Percentiles rank a stretch among this genome's conserved stretches.
Conservation (phyloP, 805 yeast species). For the Maudiozyma bulderi region DNA sequence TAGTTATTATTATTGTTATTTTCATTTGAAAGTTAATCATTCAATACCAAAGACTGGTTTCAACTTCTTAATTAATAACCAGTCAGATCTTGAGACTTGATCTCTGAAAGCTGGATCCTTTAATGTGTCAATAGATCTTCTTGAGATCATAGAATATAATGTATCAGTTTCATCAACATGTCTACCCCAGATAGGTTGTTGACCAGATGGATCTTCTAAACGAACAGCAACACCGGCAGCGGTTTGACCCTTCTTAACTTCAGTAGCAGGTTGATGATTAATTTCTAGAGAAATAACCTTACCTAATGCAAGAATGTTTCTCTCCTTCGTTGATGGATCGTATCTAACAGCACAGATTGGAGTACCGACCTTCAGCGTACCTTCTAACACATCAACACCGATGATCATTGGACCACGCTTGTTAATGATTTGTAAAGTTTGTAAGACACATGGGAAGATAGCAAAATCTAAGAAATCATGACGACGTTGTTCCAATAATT, state of each 20-base stretch:
- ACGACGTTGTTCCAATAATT: conserved; percentile 82
- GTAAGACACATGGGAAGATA: conserved; percentile 88
- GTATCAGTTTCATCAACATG: conserved; percentile 91
- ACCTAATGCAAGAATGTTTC: conserved; percentile 63
- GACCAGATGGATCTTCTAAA: conserved; percentile 82
- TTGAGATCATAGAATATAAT: conserved; percentile 78
- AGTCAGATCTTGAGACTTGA: conserved; percentile 87
- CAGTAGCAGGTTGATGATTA: conserved; percentile 74
- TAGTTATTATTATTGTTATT: neutral
- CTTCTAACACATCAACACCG: conserved; percentile 96
- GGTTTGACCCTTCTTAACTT: conserved; percentile 89
- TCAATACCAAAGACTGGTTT: conserved; percentile 80
- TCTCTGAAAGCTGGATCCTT: conserved; percentile 97
- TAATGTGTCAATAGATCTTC: conserved; percentile 91
- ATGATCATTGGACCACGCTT: conserved; percentile 98
- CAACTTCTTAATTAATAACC: conserved; percentile 83
- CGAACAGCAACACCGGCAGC: conserved; percentile 98
- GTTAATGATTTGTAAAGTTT: conserved; percentile 92
- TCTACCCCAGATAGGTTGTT: conserved; percentile 98
- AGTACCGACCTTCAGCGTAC: conserved; percentile 80
- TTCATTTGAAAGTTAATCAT: conserved; percentile 12
- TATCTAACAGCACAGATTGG: conserved; percentile 90
- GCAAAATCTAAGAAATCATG: conserved; percentile 82
- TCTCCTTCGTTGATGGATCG: conserved; percentile 77
- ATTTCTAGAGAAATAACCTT: conserved; percentile 89